Conservation (phyloP, 306 rosid species). For the Ammopiptanthus mongolicus region DNA sequence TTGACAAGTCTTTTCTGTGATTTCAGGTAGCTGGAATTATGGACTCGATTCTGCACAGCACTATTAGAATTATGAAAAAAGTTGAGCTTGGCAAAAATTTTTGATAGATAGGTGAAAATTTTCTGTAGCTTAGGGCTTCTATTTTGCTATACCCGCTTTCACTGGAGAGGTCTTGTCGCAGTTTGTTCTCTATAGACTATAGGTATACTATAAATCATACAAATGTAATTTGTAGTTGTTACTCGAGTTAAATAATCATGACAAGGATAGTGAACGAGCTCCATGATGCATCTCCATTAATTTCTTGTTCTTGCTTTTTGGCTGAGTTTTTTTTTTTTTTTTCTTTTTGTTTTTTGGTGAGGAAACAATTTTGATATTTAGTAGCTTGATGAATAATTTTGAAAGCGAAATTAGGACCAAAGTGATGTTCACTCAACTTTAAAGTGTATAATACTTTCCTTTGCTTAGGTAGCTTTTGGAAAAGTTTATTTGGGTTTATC, state of each 20-base stretch:
- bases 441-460: too few species aligned
- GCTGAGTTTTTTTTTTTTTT: not conserved
- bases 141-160: slow-evolving; percentile 26
- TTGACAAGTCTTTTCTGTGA: slow-evolving; percentile 19
- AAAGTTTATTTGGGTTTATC: too few species aligned
- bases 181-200: not conserved
- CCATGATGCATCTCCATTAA: not conserved
- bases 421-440: too few species aligned
- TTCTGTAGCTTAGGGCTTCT: slow-evolving; percentile 23
- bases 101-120: slow-evolving; percentile 43
- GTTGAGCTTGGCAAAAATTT: slow-evolving; percentile 85
- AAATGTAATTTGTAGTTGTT: slow-evolving; percentile 17
- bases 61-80: slow-evolving; percentile 67
- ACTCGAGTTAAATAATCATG: slow-evolving; percentile 8
- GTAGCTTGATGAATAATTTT: too few species aligned
- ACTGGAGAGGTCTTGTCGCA: slow-evolving; percentile 3
- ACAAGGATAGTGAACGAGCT: slow-evolving; percentile 1
- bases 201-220: slow-evolving; percentile 19
- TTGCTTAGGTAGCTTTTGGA: too few species aligned
- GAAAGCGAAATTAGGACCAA: too few species aligned
- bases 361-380: not conserved
- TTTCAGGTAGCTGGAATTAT: slow-evolving; percentile 95
- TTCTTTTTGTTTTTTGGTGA: not conserved
- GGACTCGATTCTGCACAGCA: slow-evolving; percentile 84
- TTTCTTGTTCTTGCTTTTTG: slow-evolving; percentile 7